Evolutionary conservation across 352 stramenopile species (phyloP).

Genomic region (Globisporangium cystogenes): DNA sequence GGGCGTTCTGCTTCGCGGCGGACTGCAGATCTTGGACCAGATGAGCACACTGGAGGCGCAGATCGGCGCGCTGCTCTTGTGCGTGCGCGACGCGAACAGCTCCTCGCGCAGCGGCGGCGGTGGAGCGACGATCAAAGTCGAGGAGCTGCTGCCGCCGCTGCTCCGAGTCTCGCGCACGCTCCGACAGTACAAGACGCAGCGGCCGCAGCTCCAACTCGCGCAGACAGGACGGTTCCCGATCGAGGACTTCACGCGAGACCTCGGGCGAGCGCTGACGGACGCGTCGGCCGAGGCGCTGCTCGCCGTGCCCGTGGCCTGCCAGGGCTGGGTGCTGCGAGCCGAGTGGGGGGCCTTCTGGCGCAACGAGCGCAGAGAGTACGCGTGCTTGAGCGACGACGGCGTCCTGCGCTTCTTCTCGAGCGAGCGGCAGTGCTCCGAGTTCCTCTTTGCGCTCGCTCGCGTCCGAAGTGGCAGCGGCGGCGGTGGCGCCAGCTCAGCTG

Average conservation of each 20-base stretch:
- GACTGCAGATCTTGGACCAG: constrained; percentile 4
- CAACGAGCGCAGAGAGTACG: constrained; percentile 47
- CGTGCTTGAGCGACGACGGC: constrained; percentile 57
- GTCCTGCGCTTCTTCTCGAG: constrained; percentile 49
- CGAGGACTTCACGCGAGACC: constrained; percentile 1
- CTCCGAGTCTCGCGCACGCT: constrained; percentile 1
- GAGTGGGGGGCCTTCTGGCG: constrained; percentile 68
- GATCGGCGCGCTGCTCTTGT: constrained; percentile 2
- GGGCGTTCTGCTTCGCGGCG: neutral
- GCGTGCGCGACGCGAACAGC: constrained; percentile 1
- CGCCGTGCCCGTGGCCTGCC: constrained; percentile 20
- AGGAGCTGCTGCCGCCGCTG: constrained; percentile 4
- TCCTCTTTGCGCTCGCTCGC: constrained; percentile 44
- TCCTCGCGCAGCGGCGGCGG: neutral
- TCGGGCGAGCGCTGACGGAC: constrained; percentile 15
- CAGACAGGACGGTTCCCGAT: constrained; percentile 3
- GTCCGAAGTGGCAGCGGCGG: constrained; percentile 18
- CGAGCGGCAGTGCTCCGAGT: constrained; percentile 40
- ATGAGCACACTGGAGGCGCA: neutral
- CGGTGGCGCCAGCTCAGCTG: constrained; percentile 13
- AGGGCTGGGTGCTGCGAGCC: constrained; percentile 47
- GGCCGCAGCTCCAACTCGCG: neutral
- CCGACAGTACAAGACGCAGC: neutral
- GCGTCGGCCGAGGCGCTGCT: constrained; percentile 11
- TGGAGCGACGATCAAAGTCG: neutral